These are phyloP conservation scores for Talaromyces funiculosus DNA, from an alignment of 2,329 filamentous ascomycete genomes.

Conservation along the genomic window DNA sequence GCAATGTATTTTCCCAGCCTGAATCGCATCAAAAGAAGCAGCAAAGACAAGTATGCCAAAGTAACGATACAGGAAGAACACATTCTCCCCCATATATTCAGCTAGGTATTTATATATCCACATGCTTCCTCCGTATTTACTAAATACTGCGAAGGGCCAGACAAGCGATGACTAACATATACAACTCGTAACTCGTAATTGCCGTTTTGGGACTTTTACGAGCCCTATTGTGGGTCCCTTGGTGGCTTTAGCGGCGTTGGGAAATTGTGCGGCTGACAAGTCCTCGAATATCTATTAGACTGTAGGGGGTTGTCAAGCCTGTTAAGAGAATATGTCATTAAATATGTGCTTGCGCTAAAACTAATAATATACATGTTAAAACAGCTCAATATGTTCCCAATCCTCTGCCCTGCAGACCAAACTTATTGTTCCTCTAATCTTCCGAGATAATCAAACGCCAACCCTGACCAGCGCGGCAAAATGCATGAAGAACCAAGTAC, in stretches of 20 bases:
- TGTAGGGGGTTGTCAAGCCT: too few species aligned
- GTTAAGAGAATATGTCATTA: not conserved
- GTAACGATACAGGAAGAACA: not conserved
- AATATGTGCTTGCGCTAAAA: constrained; percentile 4
- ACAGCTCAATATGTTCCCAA: not conserved
- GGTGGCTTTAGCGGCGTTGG: not conserved
- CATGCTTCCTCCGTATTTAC: not conserved
- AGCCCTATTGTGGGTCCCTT: not conserved
- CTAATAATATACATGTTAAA: constrained; percentile 2
- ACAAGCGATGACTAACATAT: not conserved
- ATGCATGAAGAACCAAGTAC: not conserved
- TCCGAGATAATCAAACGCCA: not conserved
- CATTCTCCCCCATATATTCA: not conserved
- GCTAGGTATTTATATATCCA: not conserved
- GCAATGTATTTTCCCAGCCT: not conserved
- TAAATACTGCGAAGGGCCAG: not conserved
- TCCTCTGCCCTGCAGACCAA: not conserved
- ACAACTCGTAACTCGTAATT: constrained; percentile 1
- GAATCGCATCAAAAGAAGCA: not conserved
- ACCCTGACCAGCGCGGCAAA: not conserved
- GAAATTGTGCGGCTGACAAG: too few species aligned
- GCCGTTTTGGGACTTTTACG: constrained; percentile 6
- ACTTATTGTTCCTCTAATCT: not conserved
- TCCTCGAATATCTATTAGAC: too few species aligned
- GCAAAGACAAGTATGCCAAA: not conserved